Evolutionary conservation across 768 basidiomycete species (phyloP).

Genomic region (Kwoniella heveanensis): DNA sequence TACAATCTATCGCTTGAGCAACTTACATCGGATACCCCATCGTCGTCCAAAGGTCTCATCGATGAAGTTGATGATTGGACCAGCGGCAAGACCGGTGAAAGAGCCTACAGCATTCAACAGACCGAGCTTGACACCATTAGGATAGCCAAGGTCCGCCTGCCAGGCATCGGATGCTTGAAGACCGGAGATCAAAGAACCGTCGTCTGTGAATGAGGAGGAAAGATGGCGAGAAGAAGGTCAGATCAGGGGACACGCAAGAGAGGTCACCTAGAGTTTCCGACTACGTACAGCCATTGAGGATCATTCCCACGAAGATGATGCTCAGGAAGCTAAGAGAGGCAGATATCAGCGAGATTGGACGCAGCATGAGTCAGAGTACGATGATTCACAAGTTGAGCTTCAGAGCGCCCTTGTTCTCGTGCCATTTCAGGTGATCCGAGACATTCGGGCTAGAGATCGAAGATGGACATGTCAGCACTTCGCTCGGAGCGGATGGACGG

Average conservation of each 20-base stretch:
- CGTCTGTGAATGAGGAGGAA: no score
- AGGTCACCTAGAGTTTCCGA: not conserved
- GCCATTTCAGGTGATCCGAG: slow-evolving; percentile 51
- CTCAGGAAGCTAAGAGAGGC: slow-evolving; percentile 49
- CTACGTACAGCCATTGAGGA: slow-evolving; percentile 55
- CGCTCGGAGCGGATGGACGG: no score
- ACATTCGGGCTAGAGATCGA: slow-evolving; percentile 54
- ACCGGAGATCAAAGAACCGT: slow-evolving; percentile 54
- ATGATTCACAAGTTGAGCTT: slow-evolving; percentile 58
- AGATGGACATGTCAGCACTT: no score
- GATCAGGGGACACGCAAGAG: not conserved
- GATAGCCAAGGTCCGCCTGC: slow-evolving; percentile 54
- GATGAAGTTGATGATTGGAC: slow-evolving; percentile 55
- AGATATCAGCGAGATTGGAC: no score
- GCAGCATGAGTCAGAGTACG: no score
- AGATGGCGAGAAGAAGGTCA: not conserved
- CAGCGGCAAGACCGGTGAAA: slow-evolving; percentile 54
- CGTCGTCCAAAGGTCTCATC: slow-evolving; percentile 56
- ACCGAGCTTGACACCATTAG: slow-evolving; percentile 48
- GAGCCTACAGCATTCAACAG: slow-evolving; percentile 54
- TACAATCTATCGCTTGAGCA: no score
- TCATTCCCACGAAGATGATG: slow-evolving; percentile 56
- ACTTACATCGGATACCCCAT: slow-evolving; percentile 56
- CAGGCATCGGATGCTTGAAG: slow-evolving; percentile 56
- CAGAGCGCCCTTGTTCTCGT: slow-evolving; percentile 53